Base-by-base conservation (phyloP, 495 filamentous ascomycete genomes). In the Neurospora sp. region DNA sequence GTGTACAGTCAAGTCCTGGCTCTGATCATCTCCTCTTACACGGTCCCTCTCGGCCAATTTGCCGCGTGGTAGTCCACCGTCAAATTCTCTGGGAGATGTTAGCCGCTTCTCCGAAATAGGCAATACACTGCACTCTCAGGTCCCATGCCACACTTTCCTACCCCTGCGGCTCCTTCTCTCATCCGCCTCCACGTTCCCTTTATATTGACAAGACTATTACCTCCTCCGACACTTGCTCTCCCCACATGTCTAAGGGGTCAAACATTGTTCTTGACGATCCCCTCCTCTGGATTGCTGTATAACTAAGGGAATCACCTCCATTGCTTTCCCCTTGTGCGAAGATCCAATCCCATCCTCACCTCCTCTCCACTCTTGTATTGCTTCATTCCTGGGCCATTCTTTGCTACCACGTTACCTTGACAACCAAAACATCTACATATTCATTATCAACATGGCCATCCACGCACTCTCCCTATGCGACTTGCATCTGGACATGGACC, bases 151-250 rank as follows among this genome's bases (percentile, higher is more conserved):
- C 61, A 77, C 74, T 74, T 77, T 76, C 74, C 75, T 68, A 35
- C 53, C 53, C 40, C 42, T 70, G 72, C 70, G 75, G 72, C 72
- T 69, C 70, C 70, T 76, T 40, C 70, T 70, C 53, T 61, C 70
- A 65, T 41, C 70, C 8, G 40, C n/a, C 72, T 53, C 4, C 45
- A 65, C 2, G 27, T 65, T 65, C 72, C 78, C 76, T 72, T 76
- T 73, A 81, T 79, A 79, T 76, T 75, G 76, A 45, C 31, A 69
- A 45, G 27, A 69, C 73, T 75, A 79, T 79, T 72, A 42, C 74
- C 72, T 44, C 61, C 69, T 75, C 72, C 70, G 72, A 74, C 69
- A 42, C n/a, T 38, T 53, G 10, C 71, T 27, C 70, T 72, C 75
- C 74, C 75, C 68, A 72, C 72, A 38, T 76, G 72, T 74, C 75